A percentile compares a stretch with the other conserved stretches of the same genome.
Conservation (phyloP, 306 rosid genomes). For the Dryas drummondii region DNA sequence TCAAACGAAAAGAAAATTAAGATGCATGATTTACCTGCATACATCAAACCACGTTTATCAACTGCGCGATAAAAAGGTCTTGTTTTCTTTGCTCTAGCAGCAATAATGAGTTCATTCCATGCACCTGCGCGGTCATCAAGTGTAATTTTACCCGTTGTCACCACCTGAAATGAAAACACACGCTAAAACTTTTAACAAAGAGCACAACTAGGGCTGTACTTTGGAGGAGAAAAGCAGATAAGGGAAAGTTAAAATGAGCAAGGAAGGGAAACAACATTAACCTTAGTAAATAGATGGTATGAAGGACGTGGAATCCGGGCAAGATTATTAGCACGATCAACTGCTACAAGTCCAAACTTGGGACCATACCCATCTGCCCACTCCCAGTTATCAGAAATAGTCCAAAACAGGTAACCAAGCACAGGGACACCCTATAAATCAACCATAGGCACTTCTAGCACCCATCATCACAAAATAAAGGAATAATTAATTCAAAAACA, state of each 20-base stretch:
- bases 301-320: slow-evolving; percentile 85
- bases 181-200: slow-evolving; percentile 18
- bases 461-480: slow-evolving; percentile 19
- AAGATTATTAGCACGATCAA: slow-evolving; percentile 72
- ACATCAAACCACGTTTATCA: slow-evolving; percentile 72
- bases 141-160: slow-evolving; percentile 61
- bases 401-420: slow-evolving; percentile 76
- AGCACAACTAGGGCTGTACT: slow-evolving; percentile 13
- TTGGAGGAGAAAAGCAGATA: neutral
- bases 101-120: slow-evolving; percentile 77
- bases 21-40: slow-evolving; percentile 67
- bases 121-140: slow-evolving; percentile 62
- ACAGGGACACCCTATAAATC: slow-evolving; percentile 74
- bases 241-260: slow-evolving; percentile 12
- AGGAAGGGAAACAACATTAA: slow-evolving; percentile 27
- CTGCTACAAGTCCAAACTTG: slow-evolving; percentile 96
- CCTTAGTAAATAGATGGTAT: slow-evolving; percentile 82
- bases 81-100: slow-evolving; percentile 64
- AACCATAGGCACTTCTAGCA: slow-evolving; percentile 24
- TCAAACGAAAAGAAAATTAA: slow-evolving; percentile 13
- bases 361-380: slow-evolving; percentile 99
- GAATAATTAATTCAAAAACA: slow-evolving; percentile 9
- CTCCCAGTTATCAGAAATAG: slow-evolving; percentile 96
- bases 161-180: slow-evolving; percentile 58
- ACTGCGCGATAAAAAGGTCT: slow-evolving; percentile 83